Evolutionary conservation across 2,329 filamentous ascomycete species (phyloP), one percentile per base, ranked within the genome.

Genomic region (Apiospora arundinis): DNA sequence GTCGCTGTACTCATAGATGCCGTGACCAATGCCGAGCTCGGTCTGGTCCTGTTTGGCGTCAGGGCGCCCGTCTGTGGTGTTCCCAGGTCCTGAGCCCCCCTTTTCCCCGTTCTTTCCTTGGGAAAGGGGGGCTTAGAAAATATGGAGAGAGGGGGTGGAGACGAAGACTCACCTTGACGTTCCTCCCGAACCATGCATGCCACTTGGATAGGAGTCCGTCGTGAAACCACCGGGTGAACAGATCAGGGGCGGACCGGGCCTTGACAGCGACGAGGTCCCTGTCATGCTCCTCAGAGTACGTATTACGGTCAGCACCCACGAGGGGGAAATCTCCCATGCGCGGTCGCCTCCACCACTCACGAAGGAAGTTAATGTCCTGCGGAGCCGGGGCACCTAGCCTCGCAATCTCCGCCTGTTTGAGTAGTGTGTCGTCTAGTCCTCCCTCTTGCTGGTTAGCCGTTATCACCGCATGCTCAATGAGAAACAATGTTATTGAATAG

Each of bases 251-350:
- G 1, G 69, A 49, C 16, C 72, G 21, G 9, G 72, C 56, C 40
- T 70, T 71, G 21, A 73, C 37, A 1, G 72, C 71, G 2, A 73
- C 63, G n/a, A 73, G 71, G 23, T 73, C 72, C 5, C 49, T 44
- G 0, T 63, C 42, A 46, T 72, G n/a, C 14, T 63, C 14, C 14
- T 63, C 37, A 21, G 42, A 4, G 46, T 73, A 73, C 1, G 69
- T 70, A n/a, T 70, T 5, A 23, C 66, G 65, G 32, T 73, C 72
- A 12, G 60, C 42, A 1, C 72, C 72, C 12, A 71, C 37, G 12
- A 72, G 66, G 8, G 72, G 70, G 40, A 69, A 73, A 52, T 70
- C 65, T 0, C 72, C 72, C 72, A 73, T 73, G 37, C 40, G 14
- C 5, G 70, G 70, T 7, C 72, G 46, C 18, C n/a, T 45, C 12